Evolutionary conservation across 108 stramenopile species (phyloP).

Genomic region (Cyclotella baltica): DNA sequence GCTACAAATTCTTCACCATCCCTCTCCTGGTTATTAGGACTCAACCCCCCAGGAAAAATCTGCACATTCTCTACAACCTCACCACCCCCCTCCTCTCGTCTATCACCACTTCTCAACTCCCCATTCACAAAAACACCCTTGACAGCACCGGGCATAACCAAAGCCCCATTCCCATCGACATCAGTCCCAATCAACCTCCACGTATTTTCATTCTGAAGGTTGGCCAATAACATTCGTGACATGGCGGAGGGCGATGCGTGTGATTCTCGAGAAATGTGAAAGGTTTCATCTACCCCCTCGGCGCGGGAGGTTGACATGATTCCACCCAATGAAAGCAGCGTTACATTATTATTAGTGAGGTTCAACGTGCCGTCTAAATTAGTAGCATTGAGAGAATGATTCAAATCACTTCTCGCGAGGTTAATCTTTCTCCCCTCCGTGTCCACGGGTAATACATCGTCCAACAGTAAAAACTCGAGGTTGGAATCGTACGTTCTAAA

Average conservation of each 20-base stretch:
- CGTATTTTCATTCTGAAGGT: neutral
- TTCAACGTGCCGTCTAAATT: neutral
- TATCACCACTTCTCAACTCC: neutral
- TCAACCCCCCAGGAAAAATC: conserved; percentile 42
- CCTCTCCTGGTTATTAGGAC: conserved; percentile 40
- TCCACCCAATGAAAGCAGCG: conserved; percentile 43
- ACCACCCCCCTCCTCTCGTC: conserved; percentile 8
- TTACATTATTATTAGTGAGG: conserved; percentile 18
- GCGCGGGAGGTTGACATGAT: conserved; percentile 37
- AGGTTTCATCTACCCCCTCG: conserved; percentile 45
- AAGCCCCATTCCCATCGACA: conserved; percentile 10
- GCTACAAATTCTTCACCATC: conserved; percentile 22
- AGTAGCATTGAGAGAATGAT: neutral
- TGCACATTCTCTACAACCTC: conserved; percentile 29
- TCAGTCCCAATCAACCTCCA: neutral
- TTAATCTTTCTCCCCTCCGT: conserved; percentile 37
- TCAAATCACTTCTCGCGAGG: conserved; percentile 39
- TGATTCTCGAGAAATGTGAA: conserved; percentile 30
- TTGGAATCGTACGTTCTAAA: conserved; percentile 78
- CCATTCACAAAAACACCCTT: conserved; percentile 12
- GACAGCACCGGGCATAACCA: conserved; percentile 7
- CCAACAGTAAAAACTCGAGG: conserved; percentile 88
- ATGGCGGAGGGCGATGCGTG: conserved; percentile 29
- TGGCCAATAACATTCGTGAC: neutral
- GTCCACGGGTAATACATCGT: conserved; percentile 91